Evolutionary conservation across 2,329 filamentous ascomycete genomes (phyloP), one percentile per base, ranked within the genome.

Genomic region (Alternaria postmessia): DNA sequence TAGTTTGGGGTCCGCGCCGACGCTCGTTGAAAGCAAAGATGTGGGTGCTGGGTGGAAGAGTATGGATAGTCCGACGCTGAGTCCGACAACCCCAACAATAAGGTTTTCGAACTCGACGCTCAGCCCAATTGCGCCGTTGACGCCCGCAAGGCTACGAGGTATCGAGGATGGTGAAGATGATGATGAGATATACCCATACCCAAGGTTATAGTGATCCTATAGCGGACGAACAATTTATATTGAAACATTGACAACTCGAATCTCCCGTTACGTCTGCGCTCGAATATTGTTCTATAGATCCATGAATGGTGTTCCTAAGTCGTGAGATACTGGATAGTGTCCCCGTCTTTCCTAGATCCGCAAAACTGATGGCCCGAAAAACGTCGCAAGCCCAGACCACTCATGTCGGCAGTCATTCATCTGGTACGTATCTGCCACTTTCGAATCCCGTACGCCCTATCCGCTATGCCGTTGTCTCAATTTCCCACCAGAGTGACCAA

Each of bases 1-100:
- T 14, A 76, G 73, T 39, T 43, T 76, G 34, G 73, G 71, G 9
- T 73, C 70, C 32, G 72, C 72, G 30, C 75, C 75, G 3, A 78
- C 76, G 11, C 63, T 78, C 16, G 66, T 75, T 28, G 74, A 74
- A 38, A 69, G 60, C 8, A 71, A 63, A 39, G 67, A 73, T 18
- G n/a, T 63, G 39, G 65, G 65, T 7, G 49, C 47, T 7, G 36
- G 54, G n/a, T 75, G 73, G 71, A 73, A 65, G 54, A 63, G 64
- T 41, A 59, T 67, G 54, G 62, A 68, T 9, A 70, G 65, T 30
- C 65, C 66, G 38, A 70, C 73, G 36, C 61, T 72, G 43, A 74
- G 69, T 53, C 65, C 67, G 7, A 63, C 60, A 20, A 71, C 67
- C 52, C 65, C 67, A 3, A 63, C 60, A 24, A 70, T 66, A 60